Evolutionary conservation across 306 rosid species (phyloP).

Genomic region (Cicer cuneatum): DNA sequence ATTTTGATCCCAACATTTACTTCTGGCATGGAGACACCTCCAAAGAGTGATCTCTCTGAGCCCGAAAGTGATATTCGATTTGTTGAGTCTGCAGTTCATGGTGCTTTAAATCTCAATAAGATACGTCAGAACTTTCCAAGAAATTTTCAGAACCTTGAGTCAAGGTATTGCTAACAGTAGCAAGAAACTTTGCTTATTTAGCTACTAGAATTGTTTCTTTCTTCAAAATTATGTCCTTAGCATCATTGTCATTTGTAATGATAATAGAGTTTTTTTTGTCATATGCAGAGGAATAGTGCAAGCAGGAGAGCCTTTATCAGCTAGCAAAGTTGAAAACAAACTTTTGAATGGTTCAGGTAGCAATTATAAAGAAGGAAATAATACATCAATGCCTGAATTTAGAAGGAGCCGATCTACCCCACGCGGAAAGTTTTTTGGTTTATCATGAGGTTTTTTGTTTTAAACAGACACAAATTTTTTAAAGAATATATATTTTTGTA

Average conservation of each 20-base stretch:
- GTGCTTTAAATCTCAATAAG: constrained; percentile 61
- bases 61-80: constrained; percentile 67
- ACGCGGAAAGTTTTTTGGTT: constrained; percentile 69
- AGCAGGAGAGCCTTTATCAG: constrained; percentile 58
- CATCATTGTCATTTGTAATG: constrained; percentile 22
- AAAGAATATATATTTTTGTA: constrained; percentile 45
- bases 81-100: constrained; percentile 47
- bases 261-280: constrained; percentile 13
- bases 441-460: constrained; percentile 56
- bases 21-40: constrained; percentile 61
- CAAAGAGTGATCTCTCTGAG: constrained; percentile 70
- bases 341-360: constrained; percentile 54
- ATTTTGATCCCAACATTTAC: constrained; percentile 56
- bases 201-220: constrained; percentile 14
- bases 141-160: constrained; percentile 76
- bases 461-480: constrained; percentile 11
- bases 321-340: constrained; percentile 70
- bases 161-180: constrained; percentile 58
- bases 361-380: constrained; percentile 63
- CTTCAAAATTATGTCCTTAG: constrained; percentile 8
- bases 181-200: constrained; percentile 19
- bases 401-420: constrained; percentile 90
- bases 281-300: constrained; percentile 65
- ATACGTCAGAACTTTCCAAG: constrained; percentile 63
- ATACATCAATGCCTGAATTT: constrained; percentile 61